Evolutionary conservation across 225 moss, liverwort and hornwort genomes (phyloP), one percentile per base, ranked within the genome.

Genomic region (Marchantia polymorpha): DNA sequence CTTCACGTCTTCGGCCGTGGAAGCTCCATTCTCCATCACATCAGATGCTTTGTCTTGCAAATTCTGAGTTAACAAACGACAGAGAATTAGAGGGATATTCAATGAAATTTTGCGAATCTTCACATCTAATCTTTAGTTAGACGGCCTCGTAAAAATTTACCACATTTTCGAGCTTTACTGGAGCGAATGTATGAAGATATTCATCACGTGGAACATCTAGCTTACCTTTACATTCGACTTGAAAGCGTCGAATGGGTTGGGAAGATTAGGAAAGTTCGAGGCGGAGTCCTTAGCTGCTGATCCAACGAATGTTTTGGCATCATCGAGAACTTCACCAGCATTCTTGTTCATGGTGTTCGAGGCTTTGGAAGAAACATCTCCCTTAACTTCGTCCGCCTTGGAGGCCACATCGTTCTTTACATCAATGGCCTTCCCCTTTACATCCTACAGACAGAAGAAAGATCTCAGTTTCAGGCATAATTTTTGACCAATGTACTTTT

Each of bases 341-440:
- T 12, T 29, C 73, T 90, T 90, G 12, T 80, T 77, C 73, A 80
- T 80, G 0, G 91, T 50, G 11, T 82, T 81, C 51, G 72, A 51
- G 10, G 72, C 72, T 29, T 74, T 53, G 23, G 74, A 74, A 12
- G 53, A 53, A 5, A 74, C 54, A 55, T 74, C 53, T 26, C 55
- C 14, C 27, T 54, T 74, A 19, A 74, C 74, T 54, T 25, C 20
- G 7, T 74, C 74, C 27, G 30, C 74, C 9, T 52, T 55, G 20
- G 74, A 74, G 49, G 74, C 54, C 54, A 74, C 74, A 23, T 55
- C 52, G 54, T 55, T 54, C 25, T 53, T 55, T 2, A 29, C 54
- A 7, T 74, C 29, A 26, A 14, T 15, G 6, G 54, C 53, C 13
- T 52, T 55, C 12, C 54, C 54, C 52, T 74, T 39, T 0, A 61